phyloP scores from a whole-genome alignment of 768 basidiomycete species.

The Xerocomus spinulosus region DNA sequence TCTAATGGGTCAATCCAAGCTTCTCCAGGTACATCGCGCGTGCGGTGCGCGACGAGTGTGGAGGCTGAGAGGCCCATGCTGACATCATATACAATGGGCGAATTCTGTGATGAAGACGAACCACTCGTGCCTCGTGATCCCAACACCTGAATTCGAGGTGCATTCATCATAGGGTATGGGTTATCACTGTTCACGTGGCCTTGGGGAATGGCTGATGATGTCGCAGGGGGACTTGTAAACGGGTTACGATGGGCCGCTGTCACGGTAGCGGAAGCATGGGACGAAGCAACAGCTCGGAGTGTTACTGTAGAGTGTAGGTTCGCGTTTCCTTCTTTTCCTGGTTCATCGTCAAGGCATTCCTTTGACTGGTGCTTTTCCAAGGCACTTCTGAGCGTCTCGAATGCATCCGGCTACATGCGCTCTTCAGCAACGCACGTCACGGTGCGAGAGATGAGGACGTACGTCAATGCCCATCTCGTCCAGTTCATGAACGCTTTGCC shows the following conservation, averaged over 20 bases:
- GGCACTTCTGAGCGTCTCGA: conserved; percentile 45
- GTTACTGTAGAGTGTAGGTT: conserved; percentile 9
- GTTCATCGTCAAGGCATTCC: no score
- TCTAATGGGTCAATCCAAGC: conserved; percentile 61
- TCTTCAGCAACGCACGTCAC: neutral
- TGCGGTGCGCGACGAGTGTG: conserved; percentile 23
- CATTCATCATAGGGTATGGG: conserved; percentile 11
- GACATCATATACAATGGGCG: conserved; percentile 3
- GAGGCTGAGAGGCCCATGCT: conserved; percentile 4
- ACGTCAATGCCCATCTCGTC: conserved; percentile 56
- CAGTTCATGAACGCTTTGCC: conserved; percentile 35
- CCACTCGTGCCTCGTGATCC: conserved; percentile 4
- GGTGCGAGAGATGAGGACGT: conserved; percentile 15
- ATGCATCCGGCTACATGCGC: conserved; percentile 40
- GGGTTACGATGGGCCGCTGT: conserved; percentile 2
- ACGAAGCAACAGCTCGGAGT: conserved; percentile 11
- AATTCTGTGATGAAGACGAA: conserved; percentile 7
- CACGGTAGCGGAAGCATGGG: neutral
- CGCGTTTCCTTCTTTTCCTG: neutral
- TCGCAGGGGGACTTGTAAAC: neutral
- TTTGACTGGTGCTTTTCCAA: conserved; percentile 50
- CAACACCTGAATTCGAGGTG: conserved; percentile 3
- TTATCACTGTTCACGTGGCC: conserved; percentile 11
- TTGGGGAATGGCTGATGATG: neutral
- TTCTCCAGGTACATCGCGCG: conserved; percentile 44